These are phyloP conservation scores for Calonectria honghensis DNA, from an alignment of 2,329 filamentous ascomycete species.

Conservation along the genomic window DNA sequence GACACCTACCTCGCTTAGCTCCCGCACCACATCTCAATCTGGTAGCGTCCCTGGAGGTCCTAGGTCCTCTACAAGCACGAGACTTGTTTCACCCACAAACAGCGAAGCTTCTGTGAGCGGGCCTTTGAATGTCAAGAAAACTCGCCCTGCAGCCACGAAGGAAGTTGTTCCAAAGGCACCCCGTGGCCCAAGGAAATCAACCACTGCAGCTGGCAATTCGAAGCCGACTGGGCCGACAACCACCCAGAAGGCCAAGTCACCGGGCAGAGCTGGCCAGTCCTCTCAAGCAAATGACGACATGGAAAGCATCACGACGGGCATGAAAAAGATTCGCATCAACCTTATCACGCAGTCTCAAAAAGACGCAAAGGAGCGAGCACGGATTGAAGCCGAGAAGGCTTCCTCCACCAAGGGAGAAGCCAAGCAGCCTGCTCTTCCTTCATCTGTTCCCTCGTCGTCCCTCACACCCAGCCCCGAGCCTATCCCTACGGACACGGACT, in stretches of 20 bases:
- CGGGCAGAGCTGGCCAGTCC: constrained; percentile 43
- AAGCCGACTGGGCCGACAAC: constrained; percentile 36
- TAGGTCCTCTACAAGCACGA: constrained; percentile 50
- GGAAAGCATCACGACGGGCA: constrained; percentile 73
- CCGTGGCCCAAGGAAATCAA: constrained; percentile 62
- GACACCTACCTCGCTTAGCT: constrained; percentile 62
- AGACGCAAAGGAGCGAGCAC: constrained; percentile 69
- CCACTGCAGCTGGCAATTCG: constrained; percentile 46
- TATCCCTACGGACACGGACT: background rate
- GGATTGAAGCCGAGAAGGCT: constrained; percentile 50
- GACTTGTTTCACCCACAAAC: constrained; percentile 65
- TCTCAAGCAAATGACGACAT: constrained; percentile 62
- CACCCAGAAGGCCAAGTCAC: constrained; percentile 38
- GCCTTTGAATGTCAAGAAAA: constrained; percentile 75
- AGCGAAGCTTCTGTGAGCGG: constrained; percentile 62
- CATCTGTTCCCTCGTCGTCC: constrained; percentile 25
- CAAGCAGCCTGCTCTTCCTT: constrained; percentile 15
- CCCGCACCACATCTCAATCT: constrained; percentile 39
- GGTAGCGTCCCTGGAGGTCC: constrained; percentile 36
- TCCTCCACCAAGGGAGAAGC: constrained; percentile 29
- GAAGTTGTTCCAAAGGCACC: constrained; percentile 60
- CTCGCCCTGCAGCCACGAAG: constrained; percentile 68
- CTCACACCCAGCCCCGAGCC: constrained; percentile 8
- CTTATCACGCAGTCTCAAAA: constrained; percentile 75
- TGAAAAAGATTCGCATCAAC: constrained; percentile 79